Base-by-base conservation (phyloP, 176 grass and related monocot genomes). In the Zoysia pacifica region DNA sequence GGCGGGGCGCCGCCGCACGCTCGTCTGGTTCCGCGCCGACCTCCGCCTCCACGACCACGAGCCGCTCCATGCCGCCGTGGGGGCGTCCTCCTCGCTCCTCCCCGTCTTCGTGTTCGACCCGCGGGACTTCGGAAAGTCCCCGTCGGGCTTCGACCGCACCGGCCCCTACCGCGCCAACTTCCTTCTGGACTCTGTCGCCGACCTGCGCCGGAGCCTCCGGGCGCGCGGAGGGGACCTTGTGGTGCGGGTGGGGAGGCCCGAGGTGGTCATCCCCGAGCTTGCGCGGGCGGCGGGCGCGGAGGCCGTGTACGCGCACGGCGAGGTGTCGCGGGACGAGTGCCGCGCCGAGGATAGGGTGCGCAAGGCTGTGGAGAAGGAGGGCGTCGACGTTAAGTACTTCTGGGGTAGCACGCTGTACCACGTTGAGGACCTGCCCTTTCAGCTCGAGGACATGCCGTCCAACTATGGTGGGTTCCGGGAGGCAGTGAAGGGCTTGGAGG, bases 401-500 rank as follows among this genome's bases (percentile, higher is more conserved):
- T 98, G 92, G 92, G 96, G 92, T 51, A 98, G 92, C 83, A 98
- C 92, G 35, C 78, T 95, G 63, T 93, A 93, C 79, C 92, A 98
- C 71, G 44, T 98, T 52, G 96, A 99, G 2, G 90, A 95, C 67
- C 85, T 99, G n/a, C 90, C 92, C 13, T 99, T 95, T 48, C 65
- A 18, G 65, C 78, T 99, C 35, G 68, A 91, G 44, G 88, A 91
- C 60, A 94, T 99, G 90, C 82, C 90, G 1, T 89, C 86, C 6
- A 91, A 79, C 53, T 95, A 93, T 48, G 88, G 88, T 6, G 90
- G 87, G 53, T 95, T 99, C 79, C 86, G 79, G 79, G 92, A 99
- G 67, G 90, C 83, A 11, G 90, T 95, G 12, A 89, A 87, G 69
- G 84, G 75, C 8, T 36, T 99, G 81, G 81, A 83, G 37, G 86